Base-by-base conservation (phyloP, 2,329 filamentous ascomycete genomes). In the Mollisiaceae sp. region DNA sequence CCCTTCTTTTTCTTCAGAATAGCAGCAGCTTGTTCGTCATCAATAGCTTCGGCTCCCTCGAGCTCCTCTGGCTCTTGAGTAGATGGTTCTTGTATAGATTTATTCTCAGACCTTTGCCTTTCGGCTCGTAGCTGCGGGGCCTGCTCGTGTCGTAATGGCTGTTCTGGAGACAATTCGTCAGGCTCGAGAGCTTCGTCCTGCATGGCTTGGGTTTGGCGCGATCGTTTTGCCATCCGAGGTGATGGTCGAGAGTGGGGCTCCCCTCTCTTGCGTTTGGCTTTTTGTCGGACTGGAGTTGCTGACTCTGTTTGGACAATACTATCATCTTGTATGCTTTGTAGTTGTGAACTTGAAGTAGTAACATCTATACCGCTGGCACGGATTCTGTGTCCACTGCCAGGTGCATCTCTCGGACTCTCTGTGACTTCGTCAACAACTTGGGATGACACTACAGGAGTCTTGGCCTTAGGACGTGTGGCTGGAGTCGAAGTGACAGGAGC, bases 401-500 rank as follows among this genome's bases (percentile, higher is more conserved):
- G 86, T 15, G 84, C 85, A 68, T 83, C 75, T 9, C 71, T 76
- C 0, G 86, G 86, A 63, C 85, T 87, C 71, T 88, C 85, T 41
- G 76, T 78, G 15, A 86, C 79, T 71, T 84, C 82, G 57, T 84
- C 81, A 18, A 72, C 67, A 55, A 18, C 59, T 11, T 58, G 66
- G 6, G 41, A 20, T 55, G 67, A 12, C 32, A 45, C 27, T 35
- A 59, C 24, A 39, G 68, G 64, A 47, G 65, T 65, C 45, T 62
- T 65, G 27, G 70, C 43, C 8, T 32, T 56, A n/a, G 45, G 24
- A 52, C 56, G 56, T 18, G 59, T 52, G 15, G 54, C 15, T 47
- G 45, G 32, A 15, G 20, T 55, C 8, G 32, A 39, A 22, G 27
- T 15, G 2, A 60, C 50, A 14, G 52, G 22, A 36, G 56, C 55